Percentiles rank a stretch among this genome's conserved stretches.
phyloP scores from a whole-genome alignment of 2,329 filamentous ascomycete species.

The Escovopsis sp. region DNA sequence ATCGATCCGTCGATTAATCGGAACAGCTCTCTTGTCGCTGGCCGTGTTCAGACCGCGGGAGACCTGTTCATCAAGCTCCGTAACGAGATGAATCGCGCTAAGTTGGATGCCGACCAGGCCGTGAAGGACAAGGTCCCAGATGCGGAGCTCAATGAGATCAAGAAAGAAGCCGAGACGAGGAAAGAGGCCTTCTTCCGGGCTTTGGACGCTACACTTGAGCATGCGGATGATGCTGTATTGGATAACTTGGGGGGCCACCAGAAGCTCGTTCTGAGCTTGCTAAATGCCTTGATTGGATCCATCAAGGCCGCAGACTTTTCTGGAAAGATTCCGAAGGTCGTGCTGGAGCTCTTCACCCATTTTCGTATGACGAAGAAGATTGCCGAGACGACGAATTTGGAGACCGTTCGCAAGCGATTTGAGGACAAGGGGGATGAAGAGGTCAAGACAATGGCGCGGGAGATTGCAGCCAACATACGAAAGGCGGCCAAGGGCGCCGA shows the following conservation, averaged over 20 bases:
- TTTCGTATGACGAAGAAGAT: constrained; percentile 48
- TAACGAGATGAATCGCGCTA: constrained; percentile 30
- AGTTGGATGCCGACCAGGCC: constrained; percentile 28
- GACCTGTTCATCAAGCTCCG: constrained; percentile 34
- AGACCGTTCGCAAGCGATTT: constrained; percentile 46
- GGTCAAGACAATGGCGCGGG: constrained; percentile 43
- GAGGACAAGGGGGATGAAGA: constrained; percentile 50
- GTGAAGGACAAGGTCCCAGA: constrained; percentile 26
- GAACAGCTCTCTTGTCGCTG: constrained; percentile 25
- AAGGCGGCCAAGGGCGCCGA: constrained; percentile 23
- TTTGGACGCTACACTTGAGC: constrained; percentile 36
- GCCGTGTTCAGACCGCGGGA: constrained; percentile 34
- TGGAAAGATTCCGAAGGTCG: constrained; percentile 36
- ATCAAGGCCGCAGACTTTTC: constrained; percentile 37
- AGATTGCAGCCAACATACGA: constrained; percentile 34
- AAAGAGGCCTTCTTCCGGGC: constrained; percentile 34
- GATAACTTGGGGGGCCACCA: constrained; percentile 42
- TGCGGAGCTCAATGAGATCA: constrained; percentile 21
- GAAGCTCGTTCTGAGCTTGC: constrained; percentile 39
- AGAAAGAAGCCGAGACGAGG: constrained; percentile 26
- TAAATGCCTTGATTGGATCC: constrained; percentile 38
- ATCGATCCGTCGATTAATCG: constrained; percentile 26
- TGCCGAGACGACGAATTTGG: constrained; percentile 49
- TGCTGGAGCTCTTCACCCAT: constrained; percentile 44
- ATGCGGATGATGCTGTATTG: constrained; percentile 39